Percentiles rank a stretch among this genome's conserved stretches.
These are phyloP conservation scores for Calonectria honghensis DNA, from an alignment of 2,329 filamentous ascomycete species.

Conservation along the genomic window DNA sequence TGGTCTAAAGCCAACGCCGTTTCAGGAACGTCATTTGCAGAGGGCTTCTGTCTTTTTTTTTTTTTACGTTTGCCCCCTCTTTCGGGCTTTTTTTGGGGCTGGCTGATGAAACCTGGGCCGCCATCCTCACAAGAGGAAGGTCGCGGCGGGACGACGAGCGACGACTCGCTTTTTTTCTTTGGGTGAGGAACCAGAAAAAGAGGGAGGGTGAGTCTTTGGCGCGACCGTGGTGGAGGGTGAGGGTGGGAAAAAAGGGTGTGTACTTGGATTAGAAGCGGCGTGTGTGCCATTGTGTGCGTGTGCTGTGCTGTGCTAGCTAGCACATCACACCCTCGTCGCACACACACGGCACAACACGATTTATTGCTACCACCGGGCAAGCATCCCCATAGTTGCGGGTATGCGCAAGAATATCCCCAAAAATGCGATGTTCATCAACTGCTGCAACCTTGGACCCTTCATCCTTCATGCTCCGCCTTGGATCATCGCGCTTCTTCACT, in stretches of 20 bases:
- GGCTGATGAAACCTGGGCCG: conserved; percentile 26
- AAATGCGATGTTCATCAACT: conserved; percentile 21
- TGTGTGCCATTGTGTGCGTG: background rate
- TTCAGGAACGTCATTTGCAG: conserved; percentile 56
- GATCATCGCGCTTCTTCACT: conserved; percentile 24
- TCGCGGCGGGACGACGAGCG: conserved; percentile 18
- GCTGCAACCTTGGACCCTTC: conserved; percentile 14
- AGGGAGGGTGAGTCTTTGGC: conserved; percentile 9
- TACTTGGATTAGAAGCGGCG: background rate
- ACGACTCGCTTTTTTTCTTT: background rate
- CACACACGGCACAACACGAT: conserved; percentile 7
- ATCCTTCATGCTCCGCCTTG: conserved; percentile 18
- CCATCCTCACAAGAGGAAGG: conserved; percentile 30
- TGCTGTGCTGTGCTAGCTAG: background rate
- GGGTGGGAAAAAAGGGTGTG: background rate
- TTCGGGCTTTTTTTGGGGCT: conserved; percentile 28
- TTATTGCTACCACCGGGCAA: conserved; percentile 23
- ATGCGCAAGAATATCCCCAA: conserved; percentile 21
- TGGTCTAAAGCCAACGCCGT: conserved; percentile 49
- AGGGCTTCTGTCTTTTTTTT: conserved; percentile 30
- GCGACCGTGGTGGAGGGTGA: conserved; percentile 3
- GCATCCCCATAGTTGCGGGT: conserved; percentile 26
- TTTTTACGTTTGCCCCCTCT: conserved; percentile 34
- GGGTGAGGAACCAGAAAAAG: background rate
- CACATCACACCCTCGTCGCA: conserved; percentile 11